Percentiles rank a stretch among this genome's conserved stretches.
phyloP scores from a whole-genome alignment of 2,329 filamentous ascomycete species.

The Bipolaris gigantea region DNA sequence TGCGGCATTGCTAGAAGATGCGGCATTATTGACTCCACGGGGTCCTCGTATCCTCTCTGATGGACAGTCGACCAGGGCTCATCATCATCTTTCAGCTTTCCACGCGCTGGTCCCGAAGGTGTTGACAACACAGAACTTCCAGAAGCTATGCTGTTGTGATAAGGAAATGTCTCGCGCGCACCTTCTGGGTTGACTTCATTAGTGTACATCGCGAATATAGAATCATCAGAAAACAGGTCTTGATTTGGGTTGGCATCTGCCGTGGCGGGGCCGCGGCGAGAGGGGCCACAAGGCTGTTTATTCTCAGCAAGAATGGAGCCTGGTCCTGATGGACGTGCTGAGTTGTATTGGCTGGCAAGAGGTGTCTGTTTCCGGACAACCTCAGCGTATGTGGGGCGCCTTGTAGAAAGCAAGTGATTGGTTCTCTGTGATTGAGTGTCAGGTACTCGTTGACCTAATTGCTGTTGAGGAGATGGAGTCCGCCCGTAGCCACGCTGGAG shows the following conservation, averaged over 20 bases:
- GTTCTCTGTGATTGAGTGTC: not conserved
- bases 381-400: not conserved
- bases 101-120: not conserved
- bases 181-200: not conserved
- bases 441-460: not conserved
- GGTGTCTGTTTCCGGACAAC: too few relatives aligned
- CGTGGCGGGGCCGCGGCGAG: not conserved
- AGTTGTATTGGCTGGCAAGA: not conserved
- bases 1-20: not conserved
- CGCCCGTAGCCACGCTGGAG: too few relatives aligned
- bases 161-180: not conserved
- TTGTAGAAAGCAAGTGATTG: not conserved
- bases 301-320: not conserved
- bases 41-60: too few relatives aligned
- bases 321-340: too few relatives aligned
- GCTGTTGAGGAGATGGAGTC: not conserved
- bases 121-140: not conserved
- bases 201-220: not conserved
- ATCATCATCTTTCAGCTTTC: not conserved
- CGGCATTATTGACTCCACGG: too few relatives aligned
- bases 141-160: not conserved
- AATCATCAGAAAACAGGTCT: not conserved
- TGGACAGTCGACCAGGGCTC: not conserved
- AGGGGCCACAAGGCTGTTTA: not conserved
- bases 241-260: not conserved